These are phyloP conservation scores for Candida broadrunensis DNA, from an alignment of 805 yeast species.

Conservation along the genomic window DNA sequence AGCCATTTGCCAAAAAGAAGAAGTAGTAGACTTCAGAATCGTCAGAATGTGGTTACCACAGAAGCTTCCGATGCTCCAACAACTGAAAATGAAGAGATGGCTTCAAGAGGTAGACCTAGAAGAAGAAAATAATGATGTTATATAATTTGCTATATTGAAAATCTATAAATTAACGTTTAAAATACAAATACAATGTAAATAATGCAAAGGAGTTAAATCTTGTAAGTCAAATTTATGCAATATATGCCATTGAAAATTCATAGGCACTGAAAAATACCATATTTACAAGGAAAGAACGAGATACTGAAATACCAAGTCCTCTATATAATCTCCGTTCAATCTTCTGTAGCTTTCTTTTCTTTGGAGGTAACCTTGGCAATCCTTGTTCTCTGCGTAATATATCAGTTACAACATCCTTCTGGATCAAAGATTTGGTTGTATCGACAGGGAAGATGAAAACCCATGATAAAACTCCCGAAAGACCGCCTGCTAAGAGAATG, in stretches of 20 bases:
- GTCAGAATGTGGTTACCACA: neutral
- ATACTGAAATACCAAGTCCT: constrained; percentile 73
- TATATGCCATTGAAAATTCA: constrained; percentile 62
- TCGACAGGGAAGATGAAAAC: constrained; percentile 74
- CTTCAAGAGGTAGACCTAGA: constrained; percentile 14
- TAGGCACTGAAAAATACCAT: constrained; percentile 72
- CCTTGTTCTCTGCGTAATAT: constrained; percentile 54
- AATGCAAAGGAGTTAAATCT: neutral
- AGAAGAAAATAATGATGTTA: constrained; percentile 4
- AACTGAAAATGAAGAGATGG: constrained; percentile 4
- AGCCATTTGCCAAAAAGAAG: constrained; percentile 3
- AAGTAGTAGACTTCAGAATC: constrained; percentile 5
- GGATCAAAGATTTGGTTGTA: constrained; percentile 73
- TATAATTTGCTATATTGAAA: neutral
- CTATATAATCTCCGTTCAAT: constrained; percentile 56
- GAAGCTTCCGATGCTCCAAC: too few relatives aligned
- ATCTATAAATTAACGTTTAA: neutral
- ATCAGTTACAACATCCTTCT: constrained; percentile 68
- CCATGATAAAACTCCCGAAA: constrained; percentile 78
- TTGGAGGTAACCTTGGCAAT: constrained; percentile 36
- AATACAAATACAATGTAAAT: neutral
- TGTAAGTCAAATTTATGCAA: constrained; percentile 27
- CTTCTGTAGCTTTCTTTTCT: constrained; percentile 24
- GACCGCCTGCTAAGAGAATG: constrained; percentile 64
- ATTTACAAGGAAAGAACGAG: constrained; percentile 70